Base-by-base conservation (phyloP, 805 yeast species). In the Candida silvatica region DNA sequence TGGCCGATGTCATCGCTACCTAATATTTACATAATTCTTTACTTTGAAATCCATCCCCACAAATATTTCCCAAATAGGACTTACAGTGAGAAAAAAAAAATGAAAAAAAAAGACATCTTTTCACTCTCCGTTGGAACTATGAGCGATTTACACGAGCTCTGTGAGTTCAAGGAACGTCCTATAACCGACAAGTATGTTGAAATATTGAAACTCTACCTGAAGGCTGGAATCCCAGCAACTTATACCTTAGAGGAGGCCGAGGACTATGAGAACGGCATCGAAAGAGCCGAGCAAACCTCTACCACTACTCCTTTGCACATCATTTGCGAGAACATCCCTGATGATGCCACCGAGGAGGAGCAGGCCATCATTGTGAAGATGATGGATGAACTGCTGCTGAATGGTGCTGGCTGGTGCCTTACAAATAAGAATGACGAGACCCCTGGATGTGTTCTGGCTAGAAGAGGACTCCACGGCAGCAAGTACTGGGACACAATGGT, bases 331-430 rank as follows among this genome's bases (percentile, higher is more conserved):
- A 64, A 72, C 29, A 46, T 80, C 9, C 68, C 70, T 0, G 17
- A 25, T 3, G 71, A 73, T 40, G 39, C 58, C 2, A 48, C 58
- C 0, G 38, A 39, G 4, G 65, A 58, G 0, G 81, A 74, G 37
- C 64, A 66, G 37, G 43, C 52, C 1, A 63, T 73, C 1, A 67
- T 78, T 1, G 38, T 59, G 22, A 54, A 59, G 9, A 67, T 88
- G 75, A 75, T 85, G 39, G 72, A 74, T 20, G 67, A 64, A 16
- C 56, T 88, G 39, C 79, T 88, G 44, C 76, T 83, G 49, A 80
- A 76, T 52, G 97, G 97, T 20, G 95, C 95, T 0, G 94, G 94
- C 7, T 88, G 97, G 97, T 79, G 81, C 56, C 66, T 83, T 46
- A 62, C 77, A 3, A 94, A 87, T 53, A 69, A 65, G 39, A 71